These are phyloP conservation scores for Paraphoma chrysanthemicola DNA, from an alignment of 2,329 filamentous ascomycete genomes.

Conservation along the genomic window DNA sequence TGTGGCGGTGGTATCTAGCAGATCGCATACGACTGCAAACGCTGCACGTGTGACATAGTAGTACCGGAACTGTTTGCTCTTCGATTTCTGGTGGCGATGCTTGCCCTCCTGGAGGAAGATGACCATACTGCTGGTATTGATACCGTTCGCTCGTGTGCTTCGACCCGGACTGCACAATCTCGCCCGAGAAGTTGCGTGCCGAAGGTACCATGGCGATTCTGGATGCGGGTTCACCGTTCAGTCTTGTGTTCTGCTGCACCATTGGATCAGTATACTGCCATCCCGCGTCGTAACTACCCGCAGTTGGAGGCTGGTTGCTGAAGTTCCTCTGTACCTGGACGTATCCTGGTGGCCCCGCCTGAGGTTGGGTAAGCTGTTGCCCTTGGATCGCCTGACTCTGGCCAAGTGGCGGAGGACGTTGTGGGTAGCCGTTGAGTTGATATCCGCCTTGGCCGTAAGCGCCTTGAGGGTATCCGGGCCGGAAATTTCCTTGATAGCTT, in stretches of 20 bases:
- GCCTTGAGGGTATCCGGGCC: conserved; percentile 15
- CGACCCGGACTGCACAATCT: conserved; percentile 16
- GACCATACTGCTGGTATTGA: conserved; percentile 21
- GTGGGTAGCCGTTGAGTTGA: conserved; percentile 16
- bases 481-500: conserved; percentile 18
- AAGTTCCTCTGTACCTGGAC: conserved; percentile 10
- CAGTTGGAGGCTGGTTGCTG: conserved; percentile 10
- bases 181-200: conserved; percentile 12
- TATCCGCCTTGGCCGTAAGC: conserved; percentile 16
- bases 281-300: conserved; percentile 12
- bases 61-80: conserved; percentile 27
- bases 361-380: conserved; percentile 15
- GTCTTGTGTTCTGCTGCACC: conserved; percentile 8
- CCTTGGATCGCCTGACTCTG: conserved; percentile 12
- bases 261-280: conserved; percentile 26
- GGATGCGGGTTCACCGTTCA: conserved; percentile 1
- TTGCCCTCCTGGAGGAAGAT: conserved; percentile 10
- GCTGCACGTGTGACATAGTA: conserved; percentile 45
- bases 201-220: conserved; percentile 18
- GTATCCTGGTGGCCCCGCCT: conserved; percentile 15
- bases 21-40: conserved; percentile 44
- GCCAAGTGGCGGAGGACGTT: conserved; percentile 26
- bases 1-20: conserved; percentile 40
- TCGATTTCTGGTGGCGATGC: conserved; percentile 17
- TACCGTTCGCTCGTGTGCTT: conserved; percentile 23